Percentiles rank a stretch among this genome's conserved stretches.
phyloP scores from a whole-genome alignment of 306 rosid species.

The Pterocarpus macrocarpus region DNA sequence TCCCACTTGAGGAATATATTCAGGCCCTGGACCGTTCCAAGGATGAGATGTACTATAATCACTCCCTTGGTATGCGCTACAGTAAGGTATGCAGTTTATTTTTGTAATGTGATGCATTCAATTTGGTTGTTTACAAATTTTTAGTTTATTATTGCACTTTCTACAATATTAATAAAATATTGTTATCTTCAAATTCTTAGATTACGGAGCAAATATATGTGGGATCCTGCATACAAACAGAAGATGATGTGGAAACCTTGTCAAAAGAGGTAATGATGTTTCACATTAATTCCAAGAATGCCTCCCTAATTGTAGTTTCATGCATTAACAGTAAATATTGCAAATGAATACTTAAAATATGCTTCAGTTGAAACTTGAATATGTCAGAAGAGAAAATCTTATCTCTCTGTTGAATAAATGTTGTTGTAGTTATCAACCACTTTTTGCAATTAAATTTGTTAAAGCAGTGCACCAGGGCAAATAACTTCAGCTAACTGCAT shows the following conservation, averaged over 20 bases:
- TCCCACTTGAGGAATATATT: constrained; percentile 86
- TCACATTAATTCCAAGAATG: constrained; percentile 17
- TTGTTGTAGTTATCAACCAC: constrained; percentile 10
- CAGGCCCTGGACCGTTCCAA: constrained; percentile 85
- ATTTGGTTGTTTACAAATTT: constrained; percentile 8
- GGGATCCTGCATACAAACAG: constrained; percentile 93
- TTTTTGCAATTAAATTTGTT: constrained; percentile 28
- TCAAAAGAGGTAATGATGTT: constrained; percentile 65
- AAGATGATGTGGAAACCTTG: constrained; percentile 78
- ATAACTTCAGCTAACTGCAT: constrained; percentile 16
- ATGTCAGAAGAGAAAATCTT: constrained; percentile 1
- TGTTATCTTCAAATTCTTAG: constrained; percentile 56
- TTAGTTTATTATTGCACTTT: constrained; percentile 22
- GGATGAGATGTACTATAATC: constrained; percentile 86
- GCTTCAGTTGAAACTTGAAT: constrained; percentile 31
- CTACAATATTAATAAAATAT: constrained; percentile 16
- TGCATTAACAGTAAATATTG: constrained; percentile 2
- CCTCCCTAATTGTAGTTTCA: constrained; percentile 26
- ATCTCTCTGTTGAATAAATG: constrained; percentile 26
- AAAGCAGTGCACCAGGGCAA: not conserved
- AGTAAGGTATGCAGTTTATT: constrained; percentile 71
- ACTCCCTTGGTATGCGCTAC: constrained; percentile 86
- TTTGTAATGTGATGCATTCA: constrained; percentile 17
- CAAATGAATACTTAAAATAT: constrained; percentile 27
- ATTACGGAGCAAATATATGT: constrained; percentile 91